Conservation (phyloP, 108 stramenopile genomes). For the Mayamaea pseudoterrestris region DNA sequence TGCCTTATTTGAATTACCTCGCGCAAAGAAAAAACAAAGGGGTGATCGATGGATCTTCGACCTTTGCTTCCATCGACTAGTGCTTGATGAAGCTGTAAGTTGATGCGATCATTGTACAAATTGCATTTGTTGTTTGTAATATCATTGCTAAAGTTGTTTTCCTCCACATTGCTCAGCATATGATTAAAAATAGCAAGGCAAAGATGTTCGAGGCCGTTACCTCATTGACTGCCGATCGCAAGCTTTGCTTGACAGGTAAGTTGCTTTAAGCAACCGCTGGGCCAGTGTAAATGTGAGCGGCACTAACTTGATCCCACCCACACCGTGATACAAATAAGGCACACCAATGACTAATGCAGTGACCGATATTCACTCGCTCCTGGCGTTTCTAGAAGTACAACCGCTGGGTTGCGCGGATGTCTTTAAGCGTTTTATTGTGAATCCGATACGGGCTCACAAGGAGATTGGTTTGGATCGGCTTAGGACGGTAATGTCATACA, state of each 20-base stretch:
- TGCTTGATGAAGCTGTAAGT: conserved; percentile 54
- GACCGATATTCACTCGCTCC: conserved; percentile 26
- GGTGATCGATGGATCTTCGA: conserved; percentile 17
- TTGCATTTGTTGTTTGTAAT: no score
- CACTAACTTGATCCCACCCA: no score
- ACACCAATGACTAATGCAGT: conserved; percentile 36
- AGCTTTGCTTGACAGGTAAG: conserved; percentile 28
- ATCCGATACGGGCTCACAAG: conserved; percentile 36
- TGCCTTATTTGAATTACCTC: no score
- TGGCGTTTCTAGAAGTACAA: conserved; percentile 27
- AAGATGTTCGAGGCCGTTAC: conserved; percentile 4
- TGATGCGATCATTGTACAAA: no score
- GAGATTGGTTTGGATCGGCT: conserved; percentile 39
- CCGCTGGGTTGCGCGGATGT: conserved; percentile 23
- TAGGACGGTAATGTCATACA: conserved; percentile 30
- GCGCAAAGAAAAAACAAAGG: no score
- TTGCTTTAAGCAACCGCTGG: no score
- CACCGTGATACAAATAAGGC: no score
- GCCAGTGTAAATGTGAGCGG: no score
- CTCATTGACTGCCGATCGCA: conserved; percentile 22
- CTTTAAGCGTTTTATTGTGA: conserved; percentile 34
- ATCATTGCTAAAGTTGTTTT: no score
- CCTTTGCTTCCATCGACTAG: conserved; percentile 36
- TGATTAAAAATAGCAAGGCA: neutral
- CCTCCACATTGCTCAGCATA: no score